These are phyloP conservation scores for Dendrocalamus latiflorus DNA, from an alignment of 202 grass and related monocot genomes.

Conservation along the genomic window DNA sequence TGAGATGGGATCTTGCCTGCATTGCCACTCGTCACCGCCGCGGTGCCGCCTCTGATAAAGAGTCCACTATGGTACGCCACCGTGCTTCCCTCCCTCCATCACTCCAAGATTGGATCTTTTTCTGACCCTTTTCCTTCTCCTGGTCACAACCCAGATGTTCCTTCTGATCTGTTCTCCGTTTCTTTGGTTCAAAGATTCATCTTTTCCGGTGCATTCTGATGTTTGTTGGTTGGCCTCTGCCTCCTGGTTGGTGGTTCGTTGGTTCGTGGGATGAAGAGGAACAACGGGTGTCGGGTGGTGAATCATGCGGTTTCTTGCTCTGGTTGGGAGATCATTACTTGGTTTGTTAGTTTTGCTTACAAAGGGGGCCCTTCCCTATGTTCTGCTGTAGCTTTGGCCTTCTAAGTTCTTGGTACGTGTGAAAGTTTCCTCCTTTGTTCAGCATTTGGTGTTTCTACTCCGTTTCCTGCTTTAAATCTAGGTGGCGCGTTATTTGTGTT, in stretches of 20 bases:
- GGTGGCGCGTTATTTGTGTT: background rate
- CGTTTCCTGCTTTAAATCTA: background rate
- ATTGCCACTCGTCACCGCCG: background rate
- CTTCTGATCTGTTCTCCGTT: background rate
- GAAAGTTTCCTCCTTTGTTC: background rate
- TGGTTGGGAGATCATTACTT: background rate
- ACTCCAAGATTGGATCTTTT: conserved; percentile 9
- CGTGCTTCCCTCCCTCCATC: background rate
- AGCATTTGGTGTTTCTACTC: background rate
- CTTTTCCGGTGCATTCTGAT: background rate
- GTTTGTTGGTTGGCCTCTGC: background rate
- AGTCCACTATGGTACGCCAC: conserved; percentile 13
- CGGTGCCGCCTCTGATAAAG: too few relatives aligned
- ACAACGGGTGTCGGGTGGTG: background rate
- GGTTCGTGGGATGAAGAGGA: conserved; percentile 1
- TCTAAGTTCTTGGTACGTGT: background rate
- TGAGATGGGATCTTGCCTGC: background rate
- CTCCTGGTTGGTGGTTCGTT: background rate
- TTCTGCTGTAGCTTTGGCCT: background rate
- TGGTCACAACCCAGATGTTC: background rate
- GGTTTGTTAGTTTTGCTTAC: background rate
- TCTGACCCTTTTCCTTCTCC: background rate
- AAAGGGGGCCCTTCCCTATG: background rate
- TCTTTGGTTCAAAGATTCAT: background rate
- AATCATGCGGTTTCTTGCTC: background rate